Percentiles rank a stretch among this genome's conserved stretches.
Conservation (phyloP, 176 grass and related monocot genomes). For the Alopecurus myosuroides region DNA sequence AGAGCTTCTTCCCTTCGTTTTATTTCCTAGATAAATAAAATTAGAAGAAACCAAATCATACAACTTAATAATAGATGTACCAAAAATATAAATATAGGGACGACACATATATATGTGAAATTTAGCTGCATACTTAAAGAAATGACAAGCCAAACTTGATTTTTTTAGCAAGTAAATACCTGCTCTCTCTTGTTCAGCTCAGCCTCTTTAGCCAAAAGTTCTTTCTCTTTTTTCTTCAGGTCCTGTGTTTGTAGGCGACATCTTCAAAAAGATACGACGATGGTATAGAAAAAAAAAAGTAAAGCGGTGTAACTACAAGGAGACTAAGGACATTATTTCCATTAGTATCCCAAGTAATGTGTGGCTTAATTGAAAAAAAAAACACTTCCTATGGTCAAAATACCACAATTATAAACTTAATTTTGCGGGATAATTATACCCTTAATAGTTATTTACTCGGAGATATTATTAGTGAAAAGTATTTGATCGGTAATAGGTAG, state of each 20-base stretch:
- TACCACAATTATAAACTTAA: neutral
- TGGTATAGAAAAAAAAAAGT: neutral
- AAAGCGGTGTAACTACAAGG: neutral
- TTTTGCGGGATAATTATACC: neutral
- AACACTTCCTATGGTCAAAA: neutral
- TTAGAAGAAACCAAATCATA: neutral
- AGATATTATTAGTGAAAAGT: neutral
- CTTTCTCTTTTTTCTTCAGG: constrained; percentile 50
- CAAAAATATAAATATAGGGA: neutral
- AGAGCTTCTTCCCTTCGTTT: constrained; percentile 60
- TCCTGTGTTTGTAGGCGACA: constrained; percentile 25
- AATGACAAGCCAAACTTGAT: neutral
- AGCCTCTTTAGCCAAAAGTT: constrained; percentile 56
- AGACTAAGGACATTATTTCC: neutral
- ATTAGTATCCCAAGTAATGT: neutral
- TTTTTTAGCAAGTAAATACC: constrained; percentile 22
- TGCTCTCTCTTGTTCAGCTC: constrained; percentile 65
- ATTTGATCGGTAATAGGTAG: no score
- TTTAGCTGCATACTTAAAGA: neutral
- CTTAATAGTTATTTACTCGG: neutral
- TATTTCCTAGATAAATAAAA: constrained; percentile 33
- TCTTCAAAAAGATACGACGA: neutral
- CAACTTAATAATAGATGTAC: neutral
- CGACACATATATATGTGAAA: neutral
- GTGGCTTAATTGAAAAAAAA: neutral